Base-by-base conservation (phyloP, 2,329 filamentous ascomycete genomes). In the Talaromyces pinophilus region DNA sequence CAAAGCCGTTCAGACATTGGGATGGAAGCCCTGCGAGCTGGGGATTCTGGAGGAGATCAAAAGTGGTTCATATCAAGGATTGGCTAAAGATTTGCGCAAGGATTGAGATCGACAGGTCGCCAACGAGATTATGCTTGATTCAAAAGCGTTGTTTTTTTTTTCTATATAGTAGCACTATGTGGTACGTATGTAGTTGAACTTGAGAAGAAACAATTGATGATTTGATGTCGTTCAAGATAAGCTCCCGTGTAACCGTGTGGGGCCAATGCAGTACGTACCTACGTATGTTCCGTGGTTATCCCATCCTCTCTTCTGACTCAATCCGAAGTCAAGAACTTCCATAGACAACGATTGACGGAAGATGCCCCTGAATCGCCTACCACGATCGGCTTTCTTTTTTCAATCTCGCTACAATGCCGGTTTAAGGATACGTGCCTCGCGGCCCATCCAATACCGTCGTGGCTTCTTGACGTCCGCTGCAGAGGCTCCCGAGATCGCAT, bases 401-500 rank as follows among this genome's bases (percentile, higher is more conserved):
- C 52, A 59, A 11, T 59, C 35, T n/a, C 15, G 62, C 25, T 61
- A 55, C 35, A 33, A 30, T 59, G 35, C 35, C 30, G 48, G 42
- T 11, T 35, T 62, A 22, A 48, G 30, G 19, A 57, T n/a, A 55
- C 13, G 52, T 44, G 44, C 42, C 28, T 30, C 25, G 6, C 19
- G 40, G 22, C 19, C 70, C 15, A 46, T 38, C 17, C 19, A 38
- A 42, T 35, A 59, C 46, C 70, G 68, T 54, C 72, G 74, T 62
- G 66, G 70, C 63, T 68, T 78, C 60, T 74, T 77, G 57, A 76
- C 73, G 30, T 68, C 72, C 60, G 75, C 68, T 52, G 64, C 72
- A 30, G 73, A 70, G 38, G 65, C 78, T 38, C 79, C 80, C 5
- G 74, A 77, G 67, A 81, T 81, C 70, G 80, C 79, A 15, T 82